Base-by-base conservation (phyloP, 2,329 filamentous ascomycete species). In the Chrysoporthe deuterocubensis region DNA sequence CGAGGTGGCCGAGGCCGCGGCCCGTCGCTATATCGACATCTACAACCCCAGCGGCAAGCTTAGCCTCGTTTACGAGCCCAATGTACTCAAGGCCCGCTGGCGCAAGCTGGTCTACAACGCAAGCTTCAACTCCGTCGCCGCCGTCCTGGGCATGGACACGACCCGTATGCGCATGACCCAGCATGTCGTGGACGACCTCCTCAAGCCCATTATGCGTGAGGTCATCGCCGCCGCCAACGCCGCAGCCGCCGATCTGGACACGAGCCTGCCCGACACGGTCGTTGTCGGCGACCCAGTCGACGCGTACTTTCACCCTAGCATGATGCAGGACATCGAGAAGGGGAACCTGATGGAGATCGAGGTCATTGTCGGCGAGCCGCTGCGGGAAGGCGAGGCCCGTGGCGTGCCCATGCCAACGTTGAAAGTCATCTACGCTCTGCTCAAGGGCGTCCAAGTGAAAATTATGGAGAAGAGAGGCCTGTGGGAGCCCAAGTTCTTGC, bases 101-200 rank as follows among this genome's bases (percentile, higher is more conserved):
- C 90, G 92, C 77, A 93, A 93, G 78, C 86, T 92, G 70, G 90
- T 89, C 73, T 92, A 92, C 81, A 93, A 93, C 76, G 89, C 90
- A 0, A 87, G 89, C 63, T 91, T 92, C 84, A 93, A 93, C 78
- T 90, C 90, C 0, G 89, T 87, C 0, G 88, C 90, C 1, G 89
- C 92, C 8, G 82, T 93, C 0, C 87, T 85, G 1, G 88, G 89
- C 85, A 87, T 64, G 76, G 78, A 32, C 90, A 92, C 75, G 77
- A 92, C 9, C 54, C 58, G 43, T 42, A 65, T 46, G 34, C 46
- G n/a, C 40, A 16, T 46, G 60, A 32, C 56, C 42, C 59, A 57
- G 46, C 42, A 18, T 43, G 2, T 7, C 2, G 40, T 43, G 42
- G 50, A 43, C 32, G 63, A 60, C 7, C 58, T 65, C 13, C 2